Conservation (phyloP, 345 rosid genomes). For the Adansonia digitata region DNA sequence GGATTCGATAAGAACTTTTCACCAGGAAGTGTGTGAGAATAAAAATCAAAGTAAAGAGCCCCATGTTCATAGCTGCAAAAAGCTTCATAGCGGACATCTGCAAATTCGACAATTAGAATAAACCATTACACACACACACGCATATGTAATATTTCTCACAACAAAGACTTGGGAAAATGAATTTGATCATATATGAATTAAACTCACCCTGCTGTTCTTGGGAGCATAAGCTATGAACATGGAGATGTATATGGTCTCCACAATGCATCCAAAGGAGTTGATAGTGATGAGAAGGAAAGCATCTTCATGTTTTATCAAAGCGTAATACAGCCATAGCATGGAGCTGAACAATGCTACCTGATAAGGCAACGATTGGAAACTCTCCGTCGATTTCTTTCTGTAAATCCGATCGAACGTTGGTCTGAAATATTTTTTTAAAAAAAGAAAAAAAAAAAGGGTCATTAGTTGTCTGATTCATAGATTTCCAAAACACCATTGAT, state of each 20-base stretch:
- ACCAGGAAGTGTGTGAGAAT: slow-evolving; percentile 39
- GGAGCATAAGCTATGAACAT: slow-evolving; percentile 58
- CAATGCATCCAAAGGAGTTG: slow-evolving; percentile 68
- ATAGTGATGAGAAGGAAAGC: slow-evolving; percentile 77
- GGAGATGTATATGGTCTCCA: slow-evolving; percentile 61
- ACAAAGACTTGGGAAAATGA: not conserved
- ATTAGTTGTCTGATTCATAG: not conserved
- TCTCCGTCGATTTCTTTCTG: slow-evolving; percentile 67
- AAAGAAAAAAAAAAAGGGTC: not conserved
- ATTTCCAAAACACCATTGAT: too few relatives aligned
- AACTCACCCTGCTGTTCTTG: slow-evolving; percentile 28
- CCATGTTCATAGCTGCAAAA: slow-evolving; percentile 50
- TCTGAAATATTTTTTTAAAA: slow-evolving; percentile 31
- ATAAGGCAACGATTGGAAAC: slow-evolving; percentile 76
- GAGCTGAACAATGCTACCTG: slow-evolving; percentile 81
- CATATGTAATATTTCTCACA: not conserved
- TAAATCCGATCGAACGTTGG: slow-evolving; percentile 69
- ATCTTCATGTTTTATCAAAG: slow-evolving; percentile 44
- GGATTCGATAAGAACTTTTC: slow-evolving; percentile 13
- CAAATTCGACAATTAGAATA: not conserved
- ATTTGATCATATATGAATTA: not conserved
- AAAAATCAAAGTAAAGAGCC: slow-evolving; percentile 42
- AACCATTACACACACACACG: not conserved
- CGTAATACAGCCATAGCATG: slow-evolving; percentile 89
- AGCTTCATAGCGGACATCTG: slow-evolving; percentile 59